Evolutionary conservation across 257 asterid species (phyloP).

Genomic region (Hygrophila difformis): DNA sequence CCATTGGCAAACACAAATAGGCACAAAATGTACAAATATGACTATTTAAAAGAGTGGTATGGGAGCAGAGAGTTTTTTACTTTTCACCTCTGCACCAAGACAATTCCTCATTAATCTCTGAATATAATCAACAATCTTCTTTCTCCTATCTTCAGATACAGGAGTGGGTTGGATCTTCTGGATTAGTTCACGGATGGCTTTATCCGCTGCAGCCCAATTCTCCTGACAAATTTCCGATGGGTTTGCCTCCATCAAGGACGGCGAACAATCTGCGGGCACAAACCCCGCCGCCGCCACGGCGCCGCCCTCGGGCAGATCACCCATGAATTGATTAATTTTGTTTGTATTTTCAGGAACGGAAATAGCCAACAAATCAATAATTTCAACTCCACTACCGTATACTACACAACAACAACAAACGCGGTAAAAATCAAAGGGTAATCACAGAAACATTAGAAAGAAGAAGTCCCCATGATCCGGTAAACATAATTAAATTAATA

Average conservation of each 20-base stretch:
- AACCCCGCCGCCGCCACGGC: constrained; percentile 24
- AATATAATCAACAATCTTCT: constrained; percentile 53
- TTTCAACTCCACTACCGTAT: constrained; percentile 9
- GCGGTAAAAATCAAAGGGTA: constrained; percentile 18
- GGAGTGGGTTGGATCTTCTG: constrained; percentile 59
- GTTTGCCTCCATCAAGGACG: constrained; percentile 21
- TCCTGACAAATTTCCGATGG: constrained; percentile 29
- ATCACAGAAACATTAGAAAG: background rate
- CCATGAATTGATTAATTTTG: constrained; percentile 21
- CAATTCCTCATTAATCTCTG: constrained; percentile 47
- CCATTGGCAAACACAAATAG: background rate
- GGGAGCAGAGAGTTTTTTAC: constrained; percentile 3
- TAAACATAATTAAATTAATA: background rate
- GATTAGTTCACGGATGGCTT: constrained; percentile 33
- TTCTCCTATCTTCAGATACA: constrained; percentile 69
- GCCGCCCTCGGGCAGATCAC: constrained; percentile 34
- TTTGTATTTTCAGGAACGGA: background rate
- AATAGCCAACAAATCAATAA: background rate
- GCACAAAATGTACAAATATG: constrained; percentile 3
- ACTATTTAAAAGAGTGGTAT: constrained; percentile 5
- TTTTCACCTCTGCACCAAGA: constrained; percentile 63
- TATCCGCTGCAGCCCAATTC: constrained; percentile 56
- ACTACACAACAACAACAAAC: constrained; percentile 8
- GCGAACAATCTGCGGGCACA: constrained; percentile 11
- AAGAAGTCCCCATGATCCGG: constrained; percentile 14